Evolutionary conservation across 495 filamentous ascomycete species (phyloP).

Genomic region (Lasiosphaeriaceae sp.): DNA sequence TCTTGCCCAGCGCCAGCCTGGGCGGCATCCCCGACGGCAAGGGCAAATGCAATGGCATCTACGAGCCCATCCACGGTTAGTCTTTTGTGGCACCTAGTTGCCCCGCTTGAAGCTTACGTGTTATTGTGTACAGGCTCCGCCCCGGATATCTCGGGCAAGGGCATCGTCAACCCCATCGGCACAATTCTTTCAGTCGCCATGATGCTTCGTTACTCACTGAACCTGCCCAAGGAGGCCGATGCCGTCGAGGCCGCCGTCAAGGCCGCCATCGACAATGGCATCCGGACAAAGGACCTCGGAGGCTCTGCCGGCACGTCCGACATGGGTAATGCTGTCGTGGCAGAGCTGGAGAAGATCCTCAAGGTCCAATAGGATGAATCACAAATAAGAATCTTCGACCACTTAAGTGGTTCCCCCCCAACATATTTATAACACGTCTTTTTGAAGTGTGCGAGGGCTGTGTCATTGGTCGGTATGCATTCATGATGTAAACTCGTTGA

Average conservation of each 20-base stretch:
- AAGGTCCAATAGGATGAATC: conserved; percentile 29
- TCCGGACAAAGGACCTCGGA: conserved; percentile 76
- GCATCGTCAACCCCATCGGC: conserved; percentile 81
- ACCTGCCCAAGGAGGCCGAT: conserved; percentile 65
- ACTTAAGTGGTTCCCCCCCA: too few species aligned
- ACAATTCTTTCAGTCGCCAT: conserved; percentile 85
- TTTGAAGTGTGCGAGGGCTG: too few species aligned
- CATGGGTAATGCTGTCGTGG: conserved; percentile 77
- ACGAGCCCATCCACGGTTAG: conserved; percentile 95
- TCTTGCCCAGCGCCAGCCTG: conserved; percentile 86
- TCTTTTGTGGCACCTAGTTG: too few species aligned
- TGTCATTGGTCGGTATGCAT: too few species aligned
- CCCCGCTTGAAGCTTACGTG: neutral
- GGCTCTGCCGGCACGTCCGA: conserved; percentile 68
- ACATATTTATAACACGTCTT: too few species aligned
- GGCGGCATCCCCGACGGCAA: conserved; percentile 80
- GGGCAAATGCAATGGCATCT: conserved; percentile 76
- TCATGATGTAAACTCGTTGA: too few species aligned
- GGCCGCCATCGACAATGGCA: conserved; percentile 66
- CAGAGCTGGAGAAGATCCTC: conserved; percentile 59
- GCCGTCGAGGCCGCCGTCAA: conserved; percentile 79
- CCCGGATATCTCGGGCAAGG: conserved; percentile 78
- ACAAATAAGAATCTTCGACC: too few species aligned
- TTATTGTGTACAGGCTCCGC: conserved; percentile 48
- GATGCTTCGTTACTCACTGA: conserved; percentile 88